Conservation (phyloP, 129 eudicot genomes). For the Lonicera japonica region DNA sequence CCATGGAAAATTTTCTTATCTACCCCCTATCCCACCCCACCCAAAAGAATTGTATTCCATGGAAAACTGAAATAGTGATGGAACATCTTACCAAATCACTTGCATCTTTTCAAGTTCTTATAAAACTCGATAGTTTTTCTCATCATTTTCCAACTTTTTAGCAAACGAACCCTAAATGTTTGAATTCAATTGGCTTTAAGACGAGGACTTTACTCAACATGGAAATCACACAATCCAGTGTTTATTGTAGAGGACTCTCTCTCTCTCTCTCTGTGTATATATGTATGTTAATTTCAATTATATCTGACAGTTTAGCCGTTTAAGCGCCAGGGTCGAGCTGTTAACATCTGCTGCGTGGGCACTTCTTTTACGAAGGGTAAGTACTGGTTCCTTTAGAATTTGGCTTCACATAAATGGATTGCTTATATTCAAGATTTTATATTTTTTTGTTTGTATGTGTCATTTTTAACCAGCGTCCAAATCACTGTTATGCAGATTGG, state of each 20-base stretch:
- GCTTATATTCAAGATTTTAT: not conserved
- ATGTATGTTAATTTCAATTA: conserved; percentile 8
- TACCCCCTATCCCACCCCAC: no score
- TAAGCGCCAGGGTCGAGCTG: conserved; percentile 34
- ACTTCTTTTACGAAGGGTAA: conserved; percentile 51
- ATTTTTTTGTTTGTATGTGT: conserved; percentile 1
- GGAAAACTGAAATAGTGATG: no score
- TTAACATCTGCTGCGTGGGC: conserved; percentile 60
- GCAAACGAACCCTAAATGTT: no score
- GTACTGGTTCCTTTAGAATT: conserved; percentile 9
- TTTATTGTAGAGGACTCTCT: not conserved
- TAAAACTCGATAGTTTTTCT: no score
- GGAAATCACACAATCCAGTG: no score
- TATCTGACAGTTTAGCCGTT: conserved; percentile 33
- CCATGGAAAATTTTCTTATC: no score
- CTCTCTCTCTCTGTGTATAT: not conserved
- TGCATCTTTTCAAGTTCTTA: no score
- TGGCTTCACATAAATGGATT: not conserved
- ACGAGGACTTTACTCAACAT: no score
- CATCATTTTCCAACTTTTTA: no score
- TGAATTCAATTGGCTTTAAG: no score
- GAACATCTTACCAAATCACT: no score
- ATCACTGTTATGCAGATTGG: conserved; percentile 49
- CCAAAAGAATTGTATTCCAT: no score
- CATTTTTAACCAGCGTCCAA: not conserved